Percentiles rank a stretch among this genome's conserved stretches.
These are phyloP conservation scores for Auriscalpium orientale DNA, from an alignment of 768 basidiomycete genomes.

Conservation along the genomic window DNA sequence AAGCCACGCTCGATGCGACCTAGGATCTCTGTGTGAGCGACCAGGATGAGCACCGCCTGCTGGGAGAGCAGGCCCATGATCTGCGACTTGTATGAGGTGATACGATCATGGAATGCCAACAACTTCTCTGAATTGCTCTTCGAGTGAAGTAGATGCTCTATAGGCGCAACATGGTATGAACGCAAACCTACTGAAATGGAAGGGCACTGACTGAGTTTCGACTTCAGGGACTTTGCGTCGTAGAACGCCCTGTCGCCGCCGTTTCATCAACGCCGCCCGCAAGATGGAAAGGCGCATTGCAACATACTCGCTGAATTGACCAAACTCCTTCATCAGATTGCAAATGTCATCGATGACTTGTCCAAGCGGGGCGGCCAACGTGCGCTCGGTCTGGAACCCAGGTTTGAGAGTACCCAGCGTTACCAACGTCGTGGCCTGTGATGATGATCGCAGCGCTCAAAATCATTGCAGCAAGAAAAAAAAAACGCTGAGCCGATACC, in stretches of 20 bases:
- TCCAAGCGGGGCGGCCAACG: constrained; percentile 3
- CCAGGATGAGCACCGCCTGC: constrained; percentile 3
- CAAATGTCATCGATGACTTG: background rate
- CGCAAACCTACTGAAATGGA: too few species aligned
- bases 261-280: background rate
- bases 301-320: constrained; percentile 8
- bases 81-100: constrained; percentile 1
- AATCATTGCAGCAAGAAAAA: background rate
- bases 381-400: constrained; percentile 1
- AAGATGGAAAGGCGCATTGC: background rate
- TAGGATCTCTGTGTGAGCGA: background rate
- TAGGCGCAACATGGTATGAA: too few species aligned
- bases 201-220: constrained; percentile 3
- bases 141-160: constrained; percentile 2
- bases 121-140: background rate
- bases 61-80: constrained; percentile 2
- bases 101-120: background rate
- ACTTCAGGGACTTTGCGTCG: constrained; percentile 4
- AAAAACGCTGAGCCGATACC: background rate
- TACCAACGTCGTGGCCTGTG: constrained; percentile 3
- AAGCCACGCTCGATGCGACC: constrained; percentile 2
- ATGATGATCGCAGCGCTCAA: too few species aligned
- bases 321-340: constrained; percentile 7
- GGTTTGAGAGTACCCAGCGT: constrained; percentile 6
- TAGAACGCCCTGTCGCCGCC: constrained; percentile 1